phyloP scores from a whole-genome alignment of 345 rosid genomes.

The Acer campestre region DNA sequence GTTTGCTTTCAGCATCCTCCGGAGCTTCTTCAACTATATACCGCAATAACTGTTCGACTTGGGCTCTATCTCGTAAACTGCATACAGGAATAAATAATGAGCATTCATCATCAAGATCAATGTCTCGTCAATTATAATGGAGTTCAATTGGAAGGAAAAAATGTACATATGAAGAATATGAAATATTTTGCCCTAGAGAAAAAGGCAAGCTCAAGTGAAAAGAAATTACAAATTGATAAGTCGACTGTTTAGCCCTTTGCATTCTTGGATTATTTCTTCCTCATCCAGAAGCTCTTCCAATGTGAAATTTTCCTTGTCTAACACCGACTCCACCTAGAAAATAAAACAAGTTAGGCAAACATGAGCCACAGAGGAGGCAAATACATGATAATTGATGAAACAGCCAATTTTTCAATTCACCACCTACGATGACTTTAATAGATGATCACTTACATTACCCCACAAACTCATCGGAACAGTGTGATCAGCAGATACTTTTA shows the following conservation, averaged over 20 bases:
- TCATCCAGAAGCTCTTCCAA: constrained; percentile 98
- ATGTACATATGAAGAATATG: not conserved
- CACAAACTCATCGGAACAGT: not conserved
- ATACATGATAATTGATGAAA: not conserved
- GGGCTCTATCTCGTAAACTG: constrained; percentile 88
- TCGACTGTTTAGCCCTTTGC: constrained; percentile 97
- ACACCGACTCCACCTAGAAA: constrained; percentile 79
- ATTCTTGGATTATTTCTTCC: constrained; percentile 99
- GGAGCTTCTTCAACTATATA: constrained; percentile 82
- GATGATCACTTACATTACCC: not conserved
- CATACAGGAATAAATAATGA: constrained; percentile 26
- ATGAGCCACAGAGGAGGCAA: not conserved
- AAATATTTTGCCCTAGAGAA: not conserved
- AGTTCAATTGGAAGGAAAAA: not conserved
- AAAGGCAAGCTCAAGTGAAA: constrained; percentile 2
- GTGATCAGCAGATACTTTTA: not conserved
- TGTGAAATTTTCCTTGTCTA: constrained; percentile 88
- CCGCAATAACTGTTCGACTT: constrained; percentile 88
- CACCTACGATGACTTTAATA: not conserved
- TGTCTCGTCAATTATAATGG: not conserved
- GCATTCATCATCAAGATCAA: constrained; percentile 18
- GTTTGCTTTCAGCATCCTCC: constrained; percentile 85
- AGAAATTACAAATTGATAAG: constrained; percentile 84
- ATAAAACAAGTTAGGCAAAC: not conserved
- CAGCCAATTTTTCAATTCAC: not conserved